Conservation (phyloP, 2,329 filamentous ascomycete species). For the Magnaporthiopsis incrustans region DNA sequence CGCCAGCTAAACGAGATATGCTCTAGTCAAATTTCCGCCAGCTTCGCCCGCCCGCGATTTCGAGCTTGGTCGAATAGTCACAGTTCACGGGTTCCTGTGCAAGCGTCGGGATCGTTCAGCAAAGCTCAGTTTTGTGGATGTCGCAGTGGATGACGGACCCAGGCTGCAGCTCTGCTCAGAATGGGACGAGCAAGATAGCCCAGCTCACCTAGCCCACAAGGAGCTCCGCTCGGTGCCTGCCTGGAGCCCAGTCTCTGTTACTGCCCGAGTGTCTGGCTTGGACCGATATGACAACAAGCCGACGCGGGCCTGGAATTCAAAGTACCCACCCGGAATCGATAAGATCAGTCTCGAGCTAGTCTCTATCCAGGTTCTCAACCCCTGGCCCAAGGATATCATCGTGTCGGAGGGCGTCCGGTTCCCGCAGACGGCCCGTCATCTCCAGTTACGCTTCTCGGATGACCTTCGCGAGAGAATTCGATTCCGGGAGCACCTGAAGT, state of each 20-base stretch:
- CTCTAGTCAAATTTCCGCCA: conserved; percentile 21
- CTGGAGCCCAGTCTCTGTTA: conserved; percentile 45
- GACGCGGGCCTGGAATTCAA: not conserved
- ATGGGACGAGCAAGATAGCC: conserved; percentile 27
- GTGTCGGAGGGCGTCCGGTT: conserved; percentile 69
- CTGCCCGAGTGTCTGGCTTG: conserved; percentile 26
- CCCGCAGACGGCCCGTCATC: conserved; percentile 65
- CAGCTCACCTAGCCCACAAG: conserved; percentile 27
- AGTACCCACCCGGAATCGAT: conserved; percentile 15
- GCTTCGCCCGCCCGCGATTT: conserved; percentile 20
- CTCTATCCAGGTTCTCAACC: conserved; percentile 60
- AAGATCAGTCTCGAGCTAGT: conserved; percentile 52
- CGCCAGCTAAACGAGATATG: not conserved
- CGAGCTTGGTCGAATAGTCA: conserved; percentile 31
- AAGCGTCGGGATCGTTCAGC: conserved; percentile 60
- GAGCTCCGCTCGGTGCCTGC: conserved; percentile 37
- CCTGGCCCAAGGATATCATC: conserved; percentile 67
- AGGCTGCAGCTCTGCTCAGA: conserved; percentile 33
- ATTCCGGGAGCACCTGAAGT: conserved; percentile 56
- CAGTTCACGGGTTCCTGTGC: conserved; percentile 64
- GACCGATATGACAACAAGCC: not conserved
- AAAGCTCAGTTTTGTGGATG: conserved; percentile 62
- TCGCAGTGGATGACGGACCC: conserved; percentile 23
- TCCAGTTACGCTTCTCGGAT: conserved; percentile 73
- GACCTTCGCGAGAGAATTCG: conserved; percentile 59